Evolutionary conservation across 352 stramenopile genomes (phyloP).

Genomic region (Globisporangium sylvaticum): DNA sequence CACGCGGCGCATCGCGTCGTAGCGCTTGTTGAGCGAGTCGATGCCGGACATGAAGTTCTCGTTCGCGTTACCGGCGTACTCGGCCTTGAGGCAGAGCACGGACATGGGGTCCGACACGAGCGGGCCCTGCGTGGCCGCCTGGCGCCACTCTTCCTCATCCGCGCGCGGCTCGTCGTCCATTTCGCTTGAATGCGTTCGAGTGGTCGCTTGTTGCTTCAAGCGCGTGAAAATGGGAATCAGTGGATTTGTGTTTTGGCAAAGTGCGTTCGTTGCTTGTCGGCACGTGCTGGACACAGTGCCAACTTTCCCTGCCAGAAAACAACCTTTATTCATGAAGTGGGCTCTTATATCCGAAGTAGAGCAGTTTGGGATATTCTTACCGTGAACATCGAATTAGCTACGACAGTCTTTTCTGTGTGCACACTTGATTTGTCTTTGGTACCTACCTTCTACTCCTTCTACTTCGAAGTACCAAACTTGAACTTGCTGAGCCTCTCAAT

Average conservation of each 20-base stretch:
- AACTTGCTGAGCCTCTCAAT: background rate
- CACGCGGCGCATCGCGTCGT: conserved; percentile 76
- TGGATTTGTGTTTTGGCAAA: background rate
- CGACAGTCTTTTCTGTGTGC: background rate
- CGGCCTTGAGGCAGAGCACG: conserved; percentile 49
- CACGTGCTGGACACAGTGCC: no score
- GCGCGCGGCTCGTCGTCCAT: conserved; percentile 7
- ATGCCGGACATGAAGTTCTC: conserved; percentile 71
- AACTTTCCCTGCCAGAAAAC: no score
- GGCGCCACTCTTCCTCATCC: conserved; percentile 6
- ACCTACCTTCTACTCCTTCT: no score
- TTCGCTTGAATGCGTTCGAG: background rate
- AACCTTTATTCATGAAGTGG: background rate
- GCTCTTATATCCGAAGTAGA: background rate
- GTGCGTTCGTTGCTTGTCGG: no score
- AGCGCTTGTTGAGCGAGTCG: conserved; percentile 54
- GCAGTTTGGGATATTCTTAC: background rate
- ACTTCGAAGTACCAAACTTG: no score
- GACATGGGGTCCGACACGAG: conserved; percentile 60
- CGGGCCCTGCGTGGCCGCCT: conserved; percentile 16
- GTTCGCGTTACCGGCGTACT: conserved; percentile 76
- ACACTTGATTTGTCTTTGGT: background rate
- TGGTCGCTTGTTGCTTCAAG: conserved; percentile 3
- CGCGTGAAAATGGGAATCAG: background rate
- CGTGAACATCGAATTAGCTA: background rate